phyloP scores from a whole-genome alignment of 2,329 filamentous ascomycete species.

The Penicillium sp. region DNA sequence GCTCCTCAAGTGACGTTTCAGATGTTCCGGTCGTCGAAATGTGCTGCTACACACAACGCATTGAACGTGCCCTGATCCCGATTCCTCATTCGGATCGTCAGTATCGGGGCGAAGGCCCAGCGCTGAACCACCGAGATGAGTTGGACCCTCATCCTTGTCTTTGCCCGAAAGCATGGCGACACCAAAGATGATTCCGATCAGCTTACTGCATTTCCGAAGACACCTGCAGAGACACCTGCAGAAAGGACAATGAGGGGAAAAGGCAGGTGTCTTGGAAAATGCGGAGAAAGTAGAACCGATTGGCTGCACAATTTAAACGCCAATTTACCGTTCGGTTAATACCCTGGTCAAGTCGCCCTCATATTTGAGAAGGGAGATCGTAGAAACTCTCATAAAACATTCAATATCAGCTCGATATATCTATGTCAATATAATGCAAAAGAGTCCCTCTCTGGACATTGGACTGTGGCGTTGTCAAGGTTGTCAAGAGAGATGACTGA shows the following conservation, averaged over 20 bases:
- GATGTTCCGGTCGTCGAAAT: slow-evolving; percentile 44
- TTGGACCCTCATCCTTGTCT: slow-evolving; percentile 21
- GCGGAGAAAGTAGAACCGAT: slow-evolving; percentile 11
- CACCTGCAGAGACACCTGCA: background rate
- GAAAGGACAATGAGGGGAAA: background rate
- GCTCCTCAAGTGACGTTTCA: slow-evolving; percentile 45
- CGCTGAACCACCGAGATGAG: slow-evolving; percentile 2
- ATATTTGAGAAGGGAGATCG: too few species aligned
- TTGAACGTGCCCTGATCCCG: slow-evolving; percentile 25
- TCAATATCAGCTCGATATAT: too few species aligned
- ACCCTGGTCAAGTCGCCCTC: background rate
- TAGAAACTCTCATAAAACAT: too few species aligned
- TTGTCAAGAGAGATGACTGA: background rate
- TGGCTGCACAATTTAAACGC: slow-evolving; percentile 3
- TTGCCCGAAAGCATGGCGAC: slow-evolving; percentile 31
- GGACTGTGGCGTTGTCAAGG: background rate
- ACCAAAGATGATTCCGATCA: slow-evolving; percentile 61
- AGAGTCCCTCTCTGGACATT: background rate
- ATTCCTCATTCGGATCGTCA: slow-evolving; percentile 7
- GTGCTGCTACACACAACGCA: slow-evolving; percentile 40
- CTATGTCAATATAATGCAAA: background rate
- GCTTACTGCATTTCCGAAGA: background rate
- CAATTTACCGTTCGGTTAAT: slow-evolving; percentile 13
- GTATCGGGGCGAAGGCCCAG: slow-evolving; percentile 1
- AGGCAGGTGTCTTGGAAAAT: slow-evolving; percentile 1